Base-by-base conservation (phyloP, 2,329 filamentous ascomycete genomes). In the Apiospora arundinis region DNA sequence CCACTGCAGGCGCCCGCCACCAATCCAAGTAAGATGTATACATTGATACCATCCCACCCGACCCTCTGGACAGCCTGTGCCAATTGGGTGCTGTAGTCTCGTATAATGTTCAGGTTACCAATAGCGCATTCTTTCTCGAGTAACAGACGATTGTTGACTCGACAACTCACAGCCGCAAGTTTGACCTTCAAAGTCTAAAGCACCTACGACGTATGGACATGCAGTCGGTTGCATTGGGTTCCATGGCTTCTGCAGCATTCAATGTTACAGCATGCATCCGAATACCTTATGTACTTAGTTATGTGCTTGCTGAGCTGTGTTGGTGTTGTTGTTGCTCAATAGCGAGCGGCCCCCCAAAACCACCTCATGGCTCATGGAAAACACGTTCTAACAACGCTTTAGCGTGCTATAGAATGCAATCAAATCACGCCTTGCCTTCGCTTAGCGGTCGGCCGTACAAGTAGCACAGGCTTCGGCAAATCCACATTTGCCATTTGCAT, bases 1-100 rank as follows among this genome's bases (percentile, higher is more conserved):
- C 52, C 52, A 60, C 28, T 63, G 56, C 56, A 63, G 32, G 56
- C 56, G 56, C 18, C 56, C 56, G 56, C 56, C 56, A 63, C 56
- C 56, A 63, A 63, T 63, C 9, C 32, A 32, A 32, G 56, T 40
- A n/a, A 40, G 32, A 63, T 63, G 56, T 32, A 18, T 32, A 32
- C 40, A 32, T 6, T 21, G 32, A 14, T 45, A 37, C 49, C 56
- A n/a, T n/a, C n/a, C 52, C 52, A 63, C 52, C 52, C 52, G 52
- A 60, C 52, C 25, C 52, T 60, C 18, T 32, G 52, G 52, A 32
- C 52, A 32, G 52, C 52, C 32, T 21, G 7, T 18, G 4, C 28
- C 52, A 21, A 60, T 60, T 32, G 28, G 42, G 42, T 14, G 32
- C 32, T 32, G 32, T 32, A 25, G 32, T 37, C 49, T 25, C 49